These are phyloP conservation scores for Leishmania guyanensis DNA, from an alignment of 208 protist species.

Conservation along the genomic window DNA sequence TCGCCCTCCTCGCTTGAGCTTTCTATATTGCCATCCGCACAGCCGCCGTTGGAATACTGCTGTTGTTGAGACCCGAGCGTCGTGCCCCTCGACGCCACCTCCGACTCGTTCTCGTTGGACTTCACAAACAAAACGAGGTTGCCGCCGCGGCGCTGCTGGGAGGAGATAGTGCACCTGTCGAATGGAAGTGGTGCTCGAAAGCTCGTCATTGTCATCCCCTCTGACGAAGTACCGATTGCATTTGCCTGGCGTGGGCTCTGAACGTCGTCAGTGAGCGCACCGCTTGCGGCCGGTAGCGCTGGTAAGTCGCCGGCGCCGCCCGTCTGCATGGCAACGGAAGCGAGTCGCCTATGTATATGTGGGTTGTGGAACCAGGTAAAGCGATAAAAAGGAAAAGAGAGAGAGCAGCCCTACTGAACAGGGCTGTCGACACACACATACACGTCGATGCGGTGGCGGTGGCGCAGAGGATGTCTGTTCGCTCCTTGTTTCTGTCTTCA, in stretches of 20 bases:
- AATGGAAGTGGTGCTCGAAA: slow-evolving; percentile 2
- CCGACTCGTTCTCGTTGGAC: slow-evolving; percentile 30
- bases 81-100: slow-evolving; percentile 4
- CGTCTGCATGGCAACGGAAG: neutral
- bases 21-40: neutral
- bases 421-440: neutral
- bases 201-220: slow-evolving; percentile 14
- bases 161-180: slow-evolving; percentile 16
- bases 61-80: neutral
- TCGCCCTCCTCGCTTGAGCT: neutral
- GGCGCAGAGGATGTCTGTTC: neutral
- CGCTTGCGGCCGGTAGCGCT: neutral
- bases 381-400: neutral
- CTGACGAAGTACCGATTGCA: neutral
- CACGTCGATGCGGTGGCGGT: neutral
- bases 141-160: slow-evolving; percentile 21
- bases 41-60: neutral
- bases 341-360: neutral
- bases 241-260: slow-evolving; percentile 15
- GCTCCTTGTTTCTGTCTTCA: neutral
- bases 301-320: slow-evolving; percentile 1
- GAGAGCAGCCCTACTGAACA: neutral
- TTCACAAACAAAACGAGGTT: slow-evolving; percentile 37
- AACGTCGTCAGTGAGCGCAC: slow-evolving; percentile 14
- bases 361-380: neutral